phyloP scores from a whole-genome alignment of 1,284 basidiomycete genomes.

The Trichosporon faecale region DNA sequence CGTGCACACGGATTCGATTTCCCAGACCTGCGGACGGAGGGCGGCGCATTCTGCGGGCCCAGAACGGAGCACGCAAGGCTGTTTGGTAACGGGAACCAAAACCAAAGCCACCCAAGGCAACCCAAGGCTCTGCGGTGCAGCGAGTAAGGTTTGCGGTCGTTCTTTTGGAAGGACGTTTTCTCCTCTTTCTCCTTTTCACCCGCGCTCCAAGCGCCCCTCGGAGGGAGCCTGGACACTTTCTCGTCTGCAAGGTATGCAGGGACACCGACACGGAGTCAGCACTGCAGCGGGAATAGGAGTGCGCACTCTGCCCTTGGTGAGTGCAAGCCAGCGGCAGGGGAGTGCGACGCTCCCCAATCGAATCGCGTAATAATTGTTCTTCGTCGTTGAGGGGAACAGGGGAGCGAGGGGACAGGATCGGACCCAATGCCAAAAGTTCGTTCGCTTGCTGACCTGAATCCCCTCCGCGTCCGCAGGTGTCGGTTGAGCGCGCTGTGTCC shows the following conservation, averaged over 20 bases:
- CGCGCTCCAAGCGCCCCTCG: not conserved
- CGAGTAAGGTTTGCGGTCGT: not conserved
- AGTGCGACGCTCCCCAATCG: not conserved
- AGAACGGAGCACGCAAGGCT: not conserved
- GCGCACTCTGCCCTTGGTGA: not conserved
- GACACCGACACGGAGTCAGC: not conserved
- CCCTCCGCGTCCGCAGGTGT: too few relatives aligned
- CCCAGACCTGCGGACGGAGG: not conserved
- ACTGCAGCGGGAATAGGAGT: not conserved
- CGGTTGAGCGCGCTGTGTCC: too few relatives aligned
- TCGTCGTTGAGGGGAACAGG: not conserved
- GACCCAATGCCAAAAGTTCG: not conserved
- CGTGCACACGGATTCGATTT: not conserved
- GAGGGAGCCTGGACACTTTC: not conserved
- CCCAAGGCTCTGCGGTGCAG: not conserved
- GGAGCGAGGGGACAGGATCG: not conserved
- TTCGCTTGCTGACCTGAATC: not conserved
- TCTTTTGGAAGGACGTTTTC: not conserved
- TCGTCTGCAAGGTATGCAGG: too few relatives aligned
- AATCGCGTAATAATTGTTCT: constrained; percentile 7
- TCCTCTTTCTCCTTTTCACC: constrained; percentile 1
- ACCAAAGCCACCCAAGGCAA: not conserved
- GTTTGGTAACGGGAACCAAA: not conserved
- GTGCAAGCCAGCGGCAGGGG: not conserved
- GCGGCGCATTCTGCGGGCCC: not conserved